Percentiles rank a stretch among this genome's conserved stretches.
Evolutionary conservation across 140 eudicot genomes (phyloP).

Genomic region (Stevia rebaudiana): DNA sequence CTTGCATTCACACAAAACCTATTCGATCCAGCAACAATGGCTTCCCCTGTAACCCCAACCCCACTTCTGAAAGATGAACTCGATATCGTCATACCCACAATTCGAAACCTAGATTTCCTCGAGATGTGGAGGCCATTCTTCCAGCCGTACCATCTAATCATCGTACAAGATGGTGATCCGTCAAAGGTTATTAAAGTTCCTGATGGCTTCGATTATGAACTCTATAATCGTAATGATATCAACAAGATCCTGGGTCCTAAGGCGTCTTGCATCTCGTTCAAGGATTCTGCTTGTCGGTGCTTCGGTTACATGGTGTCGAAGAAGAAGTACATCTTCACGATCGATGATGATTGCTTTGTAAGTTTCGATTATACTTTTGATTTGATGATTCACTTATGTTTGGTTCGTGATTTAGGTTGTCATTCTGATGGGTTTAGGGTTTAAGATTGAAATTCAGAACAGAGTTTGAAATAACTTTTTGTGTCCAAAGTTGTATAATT

Average conservation of each 20-base stretch:
- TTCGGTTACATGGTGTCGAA: constrained; percentile 84
- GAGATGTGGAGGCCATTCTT: constrained; percentile 89
- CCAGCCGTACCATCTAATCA: constrained; percentile 70
- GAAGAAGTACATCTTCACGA: constrained; percentile 80
- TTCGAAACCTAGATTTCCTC: constrained; percentile 79
- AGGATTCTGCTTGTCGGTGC: constrained; percentile 88
- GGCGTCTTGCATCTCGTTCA: constrained; percentile 77
- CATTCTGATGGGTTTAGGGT: constrained; percentile 5
- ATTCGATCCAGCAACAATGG: constrained; percentile 21
- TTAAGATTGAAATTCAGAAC: constrained; percentile 5
- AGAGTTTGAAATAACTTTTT: background rate
- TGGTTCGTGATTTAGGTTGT: constrained; percentile 1
- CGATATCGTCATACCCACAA: constrained; percentile 78
- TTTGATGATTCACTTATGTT: background rate
- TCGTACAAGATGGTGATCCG: constrained; percentile 89
- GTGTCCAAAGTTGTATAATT: too few relatives aligned
- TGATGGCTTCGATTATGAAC: constrained; percentile 74
- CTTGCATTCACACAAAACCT: constrained; percentile 25
- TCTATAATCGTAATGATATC: constrained; percentile 74
- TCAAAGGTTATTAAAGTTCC: constrained; percentile 61
- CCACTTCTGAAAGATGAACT: constrained; percentile 68
- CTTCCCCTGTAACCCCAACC: constrained; percentile 36
- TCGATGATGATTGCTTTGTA: constrained; percentile 92
- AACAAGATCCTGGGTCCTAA: constrained; percentile 77
- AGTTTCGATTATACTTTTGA: constrained; percentile 11